Evolutionary conservation across 345 rosid species (phyloP), one percentile per base, ranked within the genome.

Genomic region (Alliaria petiolata): DNA sequence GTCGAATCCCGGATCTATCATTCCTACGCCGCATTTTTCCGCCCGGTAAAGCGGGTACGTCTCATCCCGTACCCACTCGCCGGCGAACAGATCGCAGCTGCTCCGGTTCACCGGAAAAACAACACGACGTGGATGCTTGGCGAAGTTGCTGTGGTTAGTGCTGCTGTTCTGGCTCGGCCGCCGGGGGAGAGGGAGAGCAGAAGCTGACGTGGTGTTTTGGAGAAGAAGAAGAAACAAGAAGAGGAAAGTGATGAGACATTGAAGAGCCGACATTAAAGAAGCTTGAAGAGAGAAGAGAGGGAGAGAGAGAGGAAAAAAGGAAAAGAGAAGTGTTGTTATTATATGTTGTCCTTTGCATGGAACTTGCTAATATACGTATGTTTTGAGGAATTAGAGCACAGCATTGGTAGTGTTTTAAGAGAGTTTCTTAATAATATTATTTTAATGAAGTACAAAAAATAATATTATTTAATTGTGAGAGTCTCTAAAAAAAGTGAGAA

Each of bases 1-100:
- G 68, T 95, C 88, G 63, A 85, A 95, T 67, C 87, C 85, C 1
- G 89, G 85, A 51, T 88, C 96, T 45, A 95, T 87, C 78, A 82
- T 34, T 26, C 92, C 88, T 69, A 86, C 83, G 9, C 78, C 89
- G 15, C 82, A 81, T 68, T 81, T 56, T 35, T 82, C 52, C 17
- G 82, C 79, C 15, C 80, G 56, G 83, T 93, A 93, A 65, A 85
- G 62, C 0, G 98, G 98, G 74, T 89, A 89, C 5, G 84, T 44
- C 31, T 85, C 90, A 62, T 89, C 96, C 4, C 81, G 79, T 19
- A 92, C 87, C 98, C 98, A 92, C 45, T 78, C 66, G 13, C 96
- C 96, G 0, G 62, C 50, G 65, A 85, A 89, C 73, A 89, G 53
- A 34, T 85, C 80, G 22, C 96, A 89, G 2, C 72, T 65, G 63